These are phyloP conservation scores for Ganoderma leucocontextum DNA, from an alignment of 1,284 basidiomycete genomes.

Conservation along the genomic window DNA sequence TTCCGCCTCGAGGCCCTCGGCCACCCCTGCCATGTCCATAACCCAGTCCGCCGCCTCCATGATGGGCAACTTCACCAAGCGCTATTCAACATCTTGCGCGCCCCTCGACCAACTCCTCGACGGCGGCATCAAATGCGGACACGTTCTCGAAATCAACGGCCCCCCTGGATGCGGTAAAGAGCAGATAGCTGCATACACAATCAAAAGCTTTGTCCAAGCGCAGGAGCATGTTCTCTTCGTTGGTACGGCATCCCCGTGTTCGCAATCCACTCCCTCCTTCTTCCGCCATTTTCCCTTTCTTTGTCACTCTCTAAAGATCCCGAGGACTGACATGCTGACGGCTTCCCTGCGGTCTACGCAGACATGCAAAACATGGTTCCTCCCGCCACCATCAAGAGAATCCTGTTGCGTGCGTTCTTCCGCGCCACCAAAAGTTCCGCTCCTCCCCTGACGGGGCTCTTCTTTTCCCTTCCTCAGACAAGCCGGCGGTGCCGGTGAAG, in stretches of 20 bases:
- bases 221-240: constrained; percentile 65
- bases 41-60: constrained; percentile 67
- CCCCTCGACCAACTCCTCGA: constrained; percentile 64
- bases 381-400: constrained; percentile 52
- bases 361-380: constrained; percentile 76
- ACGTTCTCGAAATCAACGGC: constrained; percentile 75
- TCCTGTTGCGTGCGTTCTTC: constrained; percentile 39
- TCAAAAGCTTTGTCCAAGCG: constrained; percentile 53
- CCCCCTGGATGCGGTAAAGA: constrained; percentile 77
- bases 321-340: constrained; percentile 16
- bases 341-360: constrained; percentile 37
- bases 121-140: constrained; percentile 66
- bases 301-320: neutral
- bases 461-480: constrained; percentile 31
- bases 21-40: constrained; percentile 42
- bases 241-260: constrained; percentile 51
- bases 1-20: constrained; percentile 46
- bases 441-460: constrained; percentile 16
- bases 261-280: constrained; percentile 12
- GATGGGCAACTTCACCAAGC: constrained; percentile 40
- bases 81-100: constrained; percentile 52
- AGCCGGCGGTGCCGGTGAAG: constrained; percentile 31
- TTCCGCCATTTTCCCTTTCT: neutral
- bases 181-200: constrained; percentile 56
- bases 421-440: constrained; percentile 14